A percentile compares a stretch with the other conserved stretches of the same genome.
Conservation (phyloP, 768 basidiomycete genomes). For the Glaciozyma martinii region DNA sequence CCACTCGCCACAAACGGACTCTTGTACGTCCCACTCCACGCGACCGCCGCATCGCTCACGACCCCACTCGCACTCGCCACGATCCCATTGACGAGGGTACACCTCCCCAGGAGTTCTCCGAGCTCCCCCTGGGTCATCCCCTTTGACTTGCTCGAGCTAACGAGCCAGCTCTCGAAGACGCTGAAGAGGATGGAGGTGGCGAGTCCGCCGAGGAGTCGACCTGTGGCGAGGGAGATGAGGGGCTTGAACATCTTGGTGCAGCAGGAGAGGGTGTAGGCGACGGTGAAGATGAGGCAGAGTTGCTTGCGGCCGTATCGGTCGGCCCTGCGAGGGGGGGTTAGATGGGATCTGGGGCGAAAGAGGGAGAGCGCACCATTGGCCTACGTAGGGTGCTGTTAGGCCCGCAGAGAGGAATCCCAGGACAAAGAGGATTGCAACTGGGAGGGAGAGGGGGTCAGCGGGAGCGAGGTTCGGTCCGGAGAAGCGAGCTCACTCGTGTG, state of each 20-base stretch:
- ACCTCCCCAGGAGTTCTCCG: conserved; percentile 61
- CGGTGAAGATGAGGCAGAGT: conserved; percentile 62
- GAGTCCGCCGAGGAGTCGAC: conserved; percentile 59
- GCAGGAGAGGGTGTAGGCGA: conserved; percentile 57
- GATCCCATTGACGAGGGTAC: conserved; percentile 63
- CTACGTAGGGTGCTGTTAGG: conserved; percentile 59
- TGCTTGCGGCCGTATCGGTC: conserved; percentile 49
- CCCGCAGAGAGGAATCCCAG: conserved; percentile 66
- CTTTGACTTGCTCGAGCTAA: conserved; percentile 50
- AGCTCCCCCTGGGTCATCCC: conserved; percentile 49
- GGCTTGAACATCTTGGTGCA: conserved; percentile 51
- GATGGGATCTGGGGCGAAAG: neutral
- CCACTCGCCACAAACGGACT: conserved; percentile 63
- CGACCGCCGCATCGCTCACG: conserved; percentile 57
- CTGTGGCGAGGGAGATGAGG: conserved; percentile 55
- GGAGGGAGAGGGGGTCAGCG: conserved; percentile 52
- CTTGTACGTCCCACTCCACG: conserved; percentile 47
- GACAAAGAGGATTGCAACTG: conserved; percentile 65
- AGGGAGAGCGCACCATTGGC: conserved; percentile 57
- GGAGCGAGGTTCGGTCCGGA: conserved; percentile 39
- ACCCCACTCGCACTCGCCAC: conserved; percentile 62
- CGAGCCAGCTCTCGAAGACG: conserved; percentile 68
- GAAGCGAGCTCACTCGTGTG: neutral
- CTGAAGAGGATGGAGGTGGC: conserved; percentile 48
- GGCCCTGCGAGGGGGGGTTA: neutral